Evolutionary conservation across 2,329 filamentous ascomycete species (phyloP).

Genomic region (Fusarium poae): DNA sequence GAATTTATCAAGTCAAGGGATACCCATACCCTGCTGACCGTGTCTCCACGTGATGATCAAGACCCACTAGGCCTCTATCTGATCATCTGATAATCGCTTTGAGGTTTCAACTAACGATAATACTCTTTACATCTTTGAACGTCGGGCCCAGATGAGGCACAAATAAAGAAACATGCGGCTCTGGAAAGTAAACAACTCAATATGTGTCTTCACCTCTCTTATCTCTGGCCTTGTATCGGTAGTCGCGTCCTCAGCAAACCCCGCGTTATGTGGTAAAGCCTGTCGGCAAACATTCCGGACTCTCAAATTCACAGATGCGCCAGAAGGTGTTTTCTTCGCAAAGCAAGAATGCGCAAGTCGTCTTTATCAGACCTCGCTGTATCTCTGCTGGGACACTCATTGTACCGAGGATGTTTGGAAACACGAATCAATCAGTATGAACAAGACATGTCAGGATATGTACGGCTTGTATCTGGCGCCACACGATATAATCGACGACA

Average conservation of each 20-base stretch:
- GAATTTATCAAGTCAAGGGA: no score
- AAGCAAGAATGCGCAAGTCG: slow-evolving; percentile 13
- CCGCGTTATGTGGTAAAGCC: slow-evolving; percentile 7
- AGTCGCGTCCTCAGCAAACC: background rate
- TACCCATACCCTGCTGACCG: background rate
- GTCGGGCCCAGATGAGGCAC: no score
- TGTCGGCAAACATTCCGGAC: slow-evolving; percentile 28
- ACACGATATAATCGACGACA: background rate
- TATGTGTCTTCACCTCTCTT: fast-evolving
- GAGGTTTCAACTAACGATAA: background rate
- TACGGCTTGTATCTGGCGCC: background rate
- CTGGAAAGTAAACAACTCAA: fast-evolving
- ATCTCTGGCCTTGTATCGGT: fast-evolving
- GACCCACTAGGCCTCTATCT: slow-evolving; percentile 28
- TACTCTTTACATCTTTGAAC: background rate
- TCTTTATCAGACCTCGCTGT: slow-evolving; percentile 5
- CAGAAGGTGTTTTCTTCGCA: slow-evolving; percentile 8
- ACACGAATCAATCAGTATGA: background rate
- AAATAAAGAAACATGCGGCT: background rate
- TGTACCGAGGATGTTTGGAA: slow-evolving; percentile 1
- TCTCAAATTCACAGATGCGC: slow-evolving; percentile 18
- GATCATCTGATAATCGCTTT: slow-evolving; percentile 25
- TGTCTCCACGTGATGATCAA: slow-evolving; percentile 9
- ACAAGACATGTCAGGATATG: slow-evolving; percentile 2
- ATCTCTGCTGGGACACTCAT: slow-evolving; percentile 19